Conservation (phyloP, 2,329 filamentous ascomycete species). For the Cryphonectria naterciae region DNA sequence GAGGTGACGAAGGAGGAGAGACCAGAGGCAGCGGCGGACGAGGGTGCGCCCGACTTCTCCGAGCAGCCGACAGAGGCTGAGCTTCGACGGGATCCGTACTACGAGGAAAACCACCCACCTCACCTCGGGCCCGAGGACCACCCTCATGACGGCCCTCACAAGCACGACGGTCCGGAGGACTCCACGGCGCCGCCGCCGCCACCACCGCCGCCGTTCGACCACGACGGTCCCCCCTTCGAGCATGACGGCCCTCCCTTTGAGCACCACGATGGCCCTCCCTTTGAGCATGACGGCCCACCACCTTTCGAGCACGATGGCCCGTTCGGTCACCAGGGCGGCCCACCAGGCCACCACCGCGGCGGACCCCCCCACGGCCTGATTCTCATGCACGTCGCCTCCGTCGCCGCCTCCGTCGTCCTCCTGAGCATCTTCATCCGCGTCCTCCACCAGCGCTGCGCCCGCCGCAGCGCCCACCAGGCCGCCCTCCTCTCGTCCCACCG, state of each 20-base stretch:
- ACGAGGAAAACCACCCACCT: conserved; percentile 7
- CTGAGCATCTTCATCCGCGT: conserved; percentile 35
- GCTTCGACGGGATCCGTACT: conserved; percentile 21
- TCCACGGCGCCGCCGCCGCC: background rate
- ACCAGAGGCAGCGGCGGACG: background rate
- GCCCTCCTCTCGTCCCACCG: conserved; percentile 8
- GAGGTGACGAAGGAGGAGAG: background rate
- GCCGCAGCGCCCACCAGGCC: conserved; percentile 15
- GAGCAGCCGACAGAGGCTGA: conserved; percentile 24
- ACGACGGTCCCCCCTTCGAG: background rate
- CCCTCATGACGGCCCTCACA: conserved; percentile 6
- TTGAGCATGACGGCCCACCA: conserved; percentile 2
- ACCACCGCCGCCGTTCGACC: background rate
- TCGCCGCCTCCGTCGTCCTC: conserved; percentile 32
- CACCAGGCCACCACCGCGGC: conserved; percentile 11
- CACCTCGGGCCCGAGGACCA: background rate
- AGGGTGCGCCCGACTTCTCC: background rate
- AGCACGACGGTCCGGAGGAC: conserved; percentile 10
- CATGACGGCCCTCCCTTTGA: background rate
- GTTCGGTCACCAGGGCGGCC: background rate
- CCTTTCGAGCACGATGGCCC: conserved; percentile 24
- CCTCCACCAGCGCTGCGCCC: conserved; percentile 36
- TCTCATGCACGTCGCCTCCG: conserved; percentile 24
- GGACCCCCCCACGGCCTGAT: conserved; percentile 12
- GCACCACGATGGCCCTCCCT: background rate